Conservation (phyloP, 2,329 filamentous ascomycete species). For the Fusarium fracticaudum region DNA sequence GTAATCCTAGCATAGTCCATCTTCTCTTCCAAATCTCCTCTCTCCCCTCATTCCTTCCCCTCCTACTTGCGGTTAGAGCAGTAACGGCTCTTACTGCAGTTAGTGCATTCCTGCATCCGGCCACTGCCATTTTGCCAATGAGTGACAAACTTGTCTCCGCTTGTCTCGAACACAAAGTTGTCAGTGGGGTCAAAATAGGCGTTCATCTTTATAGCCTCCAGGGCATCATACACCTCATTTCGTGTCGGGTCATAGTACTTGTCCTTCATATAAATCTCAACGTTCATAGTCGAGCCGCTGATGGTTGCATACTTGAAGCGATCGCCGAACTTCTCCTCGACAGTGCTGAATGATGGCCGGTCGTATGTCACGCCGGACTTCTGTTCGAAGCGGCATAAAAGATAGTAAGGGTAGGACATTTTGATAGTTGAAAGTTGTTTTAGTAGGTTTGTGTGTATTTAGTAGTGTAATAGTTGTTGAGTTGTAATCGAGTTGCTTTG, state of each 20-base stretch:
- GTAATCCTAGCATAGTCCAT: too few relatives aligned
- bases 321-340: neutral
- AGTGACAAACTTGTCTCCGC: neutral
- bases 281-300: neutral
- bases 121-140: neutral
- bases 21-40: too few relatives aligned
- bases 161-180: neutral
- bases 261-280: neutral
- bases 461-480: neutral
- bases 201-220: neutral
- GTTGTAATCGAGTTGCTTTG: neutral
- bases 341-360: neutral
- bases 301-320: neutral
- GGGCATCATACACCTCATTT: neutral
- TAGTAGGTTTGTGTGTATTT: neutral
- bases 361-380: neutral
- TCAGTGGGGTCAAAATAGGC: neutral
- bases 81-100: neutral
- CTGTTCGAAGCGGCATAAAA: neutral
- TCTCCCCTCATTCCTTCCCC: rapidly evolving
- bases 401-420: neutral
- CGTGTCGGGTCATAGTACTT: neutral
- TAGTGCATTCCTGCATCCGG: neutral
- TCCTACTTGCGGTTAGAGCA: neutral
- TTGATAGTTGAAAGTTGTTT: neutral